Evolutionary conservation across 2,329 filamentous ascomycete genomes (phyloP).

Genomic region (Byssoonygena ceratinophila): DNA sequence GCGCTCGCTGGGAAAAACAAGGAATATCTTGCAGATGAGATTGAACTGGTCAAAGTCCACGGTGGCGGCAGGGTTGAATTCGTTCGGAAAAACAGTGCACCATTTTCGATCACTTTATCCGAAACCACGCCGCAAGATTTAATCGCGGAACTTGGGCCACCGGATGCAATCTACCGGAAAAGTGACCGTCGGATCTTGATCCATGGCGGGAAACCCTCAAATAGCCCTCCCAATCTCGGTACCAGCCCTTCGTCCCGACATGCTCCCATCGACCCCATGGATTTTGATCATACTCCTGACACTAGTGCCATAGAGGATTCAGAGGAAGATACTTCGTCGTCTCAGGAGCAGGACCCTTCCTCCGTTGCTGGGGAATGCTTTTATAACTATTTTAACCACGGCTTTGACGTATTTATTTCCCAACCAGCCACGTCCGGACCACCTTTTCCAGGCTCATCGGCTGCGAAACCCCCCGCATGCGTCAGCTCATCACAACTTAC

Average conservation of each 20-base stretch:
- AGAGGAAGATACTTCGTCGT: slow-evolving; percentile 45
- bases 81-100: slow-evolving; percentile 55
- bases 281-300: slow-evolving; percentile 65
- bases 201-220: slow-evolving; percentile 42
- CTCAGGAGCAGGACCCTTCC: slow-evolving; percentile 51
- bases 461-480: slow-evolving; percentile 19
- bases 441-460: slow-evolving; percentile 45
- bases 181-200: slow-evolving; percentile 82
- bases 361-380: slow-evolving; percentile 54
- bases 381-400: slow-evolving; percentile 94
- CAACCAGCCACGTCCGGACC: slow-evolving; percentile 57
- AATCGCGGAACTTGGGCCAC: slow-evolving; percentile 79
- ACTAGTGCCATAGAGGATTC: slow-evolving; percentile 61
- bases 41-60: slow-evolving; percentile 67
- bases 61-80: slow-evolving; percentile 71
- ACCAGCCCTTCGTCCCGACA: slow-evolving; percentile 29
- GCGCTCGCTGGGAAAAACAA: slow-evolving; percentile 58
- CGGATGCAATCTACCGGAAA: slow-evolving; percentile 87
- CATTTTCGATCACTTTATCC: slow-evolving; percentile 64
- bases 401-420: slow-evolving; percentile 88
- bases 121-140: slow-evolving; percentile 88
- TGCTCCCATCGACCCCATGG: slow-evolving; percentile 39
- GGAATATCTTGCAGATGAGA: slow-evolving; percentile 76
- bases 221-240: slow-evolving; percentile 13
- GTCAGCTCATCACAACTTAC: slow-evolving; percentile 56